These are phyloP conservation scores for Tulasnella sp. DNA, from an alignment of 768 basidiomycete species.

Conservation along the genomic window DNA sequence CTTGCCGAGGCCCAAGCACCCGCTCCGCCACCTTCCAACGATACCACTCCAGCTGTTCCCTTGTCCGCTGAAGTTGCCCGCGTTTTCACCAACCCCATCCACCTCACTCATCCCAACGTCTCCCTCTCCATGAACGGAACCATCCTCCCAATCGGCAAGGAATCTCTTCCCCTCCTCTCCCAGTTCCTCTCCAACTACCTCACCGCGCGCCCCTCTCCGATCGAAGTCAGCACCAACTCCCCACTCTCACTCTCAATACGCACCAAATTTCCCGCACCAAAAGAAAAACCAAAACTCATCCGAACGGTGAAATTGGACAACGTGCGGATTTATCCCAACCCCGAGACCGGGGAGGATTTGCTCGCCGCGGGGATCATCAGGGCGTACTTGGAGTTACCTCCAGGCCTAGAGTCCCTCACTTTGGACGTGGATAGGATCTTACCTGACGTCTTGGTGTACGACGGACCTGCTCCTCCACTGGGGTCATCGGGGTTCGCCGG, in stretches of 20 bases:
- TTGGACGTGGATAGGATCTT: slow-evolving; percentile 46
- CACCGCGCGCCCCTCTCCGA: slow-evolving; percentile 37
- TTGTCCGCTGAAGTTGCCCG: slow-evolving; percentile 6
- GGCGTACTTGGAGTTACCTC: slow-evolving; percentile 63
- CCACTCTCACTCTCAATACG: slow-evolving; percentile 46
- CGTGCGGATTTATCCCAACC: slow-evolving; percentile 62
- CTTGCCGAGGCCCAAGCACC: not conserved
- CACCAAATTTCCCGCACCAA: slow-evolving; percentile 62
- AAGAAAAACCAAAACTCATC: slow-evolving; percentile 61
- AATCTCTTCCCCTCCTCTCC: slow-evolving; percentile 20
- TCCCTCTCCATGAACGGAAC: slow-evolving; percentile 22
- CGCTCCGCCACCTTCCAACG: slow-evolving; percentile 2
- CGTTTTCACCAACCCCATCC: not conserved
- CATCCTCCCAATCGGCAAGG: slow-evolving; percentile 21
- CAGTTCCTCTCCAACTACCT: slow-evolving; percentile 41
- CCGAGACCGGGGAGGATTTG: slow-evolving; percentile 38
- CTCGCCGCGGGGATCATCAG: slow-evolving; percentile 68
- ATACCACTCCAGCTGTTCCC: slow-evolving; percentile 12
- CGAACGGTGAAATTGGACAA: slow-evolving; percentile 68
- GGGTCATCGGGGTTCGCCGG: not conserved
- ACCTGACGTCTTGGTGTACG: slow-evolving; percentile 74
- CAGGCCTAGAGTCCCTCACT: slow-evolving; percentile 61
- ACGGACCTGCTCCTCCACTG: slow-evolving; percentile 53
- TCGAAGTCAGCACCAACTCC: slow-evolving; percentile 47
- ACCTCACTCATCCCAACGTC: slow-evolving; percentile 21